These are phyloP conservation scores for Leishmania major DNA, from an alignment of 208 protist genomes.

Conservation along the genomic window DNA sequence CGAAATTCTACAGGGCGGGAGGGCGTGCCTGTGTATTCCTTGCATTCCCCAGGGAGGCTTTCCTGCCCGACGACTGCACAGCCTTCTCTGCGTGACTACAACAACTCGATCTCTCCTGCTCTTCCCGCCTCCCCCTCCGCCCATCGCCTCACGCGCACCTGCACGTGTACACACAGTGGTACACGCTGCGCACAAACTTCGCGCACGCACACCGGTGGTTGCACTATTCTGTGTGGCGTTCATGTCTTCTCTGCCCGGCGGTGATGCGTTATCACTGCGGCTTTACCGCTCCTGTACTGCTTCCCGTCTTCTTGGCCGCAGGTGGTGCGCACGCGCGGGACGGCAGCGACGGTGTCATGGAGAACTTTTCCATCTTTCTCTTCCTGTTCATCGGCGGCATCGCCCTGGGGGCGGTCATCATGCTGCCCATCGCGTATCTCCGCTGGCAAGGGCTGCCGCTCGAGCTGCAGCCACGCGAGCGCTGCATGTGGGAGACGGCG, in stretches of 20 bases:
- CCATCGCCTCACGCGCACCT: not conserved
- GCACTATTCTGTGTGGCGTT: not conserved
- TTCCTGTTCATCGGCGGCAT: constrained; percentile 20
- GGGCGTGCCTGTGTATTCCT: not conserved
- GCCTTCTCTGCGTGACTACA: not conserved
- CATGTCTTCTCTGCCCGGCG: not conserved
- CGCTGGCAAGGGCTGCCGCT: constrained; percentile 10
- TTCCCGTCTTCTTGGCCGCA: not conserved
- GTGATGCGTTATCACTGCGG: not conserved
- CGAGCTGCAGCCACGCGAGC: constrained; percentile 20
- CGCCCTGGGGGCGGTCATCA: not conserved
- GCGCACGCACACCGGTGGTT: not conserved
- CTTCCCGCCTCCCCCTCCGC: not conserved
- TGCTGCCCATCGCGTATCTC: constrained; percentile 14
- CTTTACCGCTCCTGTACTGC: not conserved
- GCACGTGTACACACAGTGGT: not conserved
- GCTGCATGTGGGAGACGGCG: constrained; percentile 26
- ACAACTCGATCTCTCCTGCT: not conserved
- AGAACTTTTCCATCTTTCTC: constrained; percentile 5
- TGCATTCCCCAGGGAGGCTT: not conserved
- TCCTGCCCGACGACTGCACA: not conserved
- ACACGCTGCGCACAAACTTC: not conserved
- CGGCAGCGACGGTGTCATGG: not conserved
- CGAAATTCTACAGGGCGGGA: not conserved
- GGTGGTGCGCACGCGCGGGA: not conserved